Percentiles rank a stretch among this genome's conserved stretches.
These are phyloP conservation scores for Bertia moriformis DNA, from an alignment of 2,329 filamentous ascomycete genomes.

Conservation along the genomic window DNA sequence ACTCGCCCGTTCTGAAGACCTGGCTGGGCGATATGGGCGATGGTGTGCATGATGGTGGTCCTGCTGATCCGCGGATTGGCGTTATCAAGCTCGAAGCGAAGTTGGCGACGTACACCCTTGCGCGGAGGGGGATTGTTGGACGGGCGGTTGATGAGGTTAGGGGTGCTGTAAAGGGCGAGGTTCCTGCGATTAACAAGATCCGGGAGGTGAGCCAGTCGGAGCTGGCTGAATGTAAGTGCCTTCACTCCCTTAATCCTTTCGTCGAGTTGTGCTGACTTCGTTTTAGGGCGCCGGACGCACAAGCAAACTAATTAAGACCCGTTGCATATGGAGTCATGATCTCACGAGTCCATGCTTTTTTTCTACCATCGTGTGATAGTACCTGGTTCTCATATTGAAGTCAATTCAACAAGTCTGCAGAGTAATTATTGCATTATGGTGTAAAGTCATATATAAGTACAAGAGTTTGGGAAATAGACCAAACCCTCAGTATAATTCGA, in stretches of 20 bases:
- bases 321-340: too few species aligned
- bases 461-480: neutral
- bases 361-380: too few species aligned
- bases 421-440: too few species aligned
- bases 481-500: too few species aligned
- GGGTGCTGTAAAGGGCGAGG: conserved; percentile 38
- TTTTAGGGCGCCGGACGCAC: neutral
- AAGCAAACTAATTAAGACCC: too few species aligned
- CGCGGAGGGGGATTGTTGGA: conserved; percentile 30
- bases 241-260: conserved; percentile 5
- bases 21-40: conserved; percentile 35
- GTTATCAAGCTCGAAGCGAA: conserved; percentile 23
- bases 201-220: conserved; percentile 37
- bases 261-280: neutral
- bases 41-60: conserved; percentile 26
- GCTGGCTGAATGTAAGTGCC: conserved; percentile 25
- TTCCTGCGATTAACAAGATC: conserved; percentile 41
- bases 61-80: conserved; percentile 29
- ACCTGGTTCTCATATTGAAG: too few species aligned
- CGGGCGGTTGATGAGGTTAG: conserved; percentile 42
- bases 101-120: conserved; percentile 16
- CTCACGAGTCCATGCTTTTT: too few species aligned
- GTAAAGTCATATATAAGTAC: neutral
- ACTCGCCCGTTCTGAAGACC: conserved; percentile 14
- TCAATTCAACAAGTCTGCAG: too few species aligned